phyloP scores from a whole-genome alignment of 306 rosid genomes.

The Lathyrus tuberosus region DNA sequence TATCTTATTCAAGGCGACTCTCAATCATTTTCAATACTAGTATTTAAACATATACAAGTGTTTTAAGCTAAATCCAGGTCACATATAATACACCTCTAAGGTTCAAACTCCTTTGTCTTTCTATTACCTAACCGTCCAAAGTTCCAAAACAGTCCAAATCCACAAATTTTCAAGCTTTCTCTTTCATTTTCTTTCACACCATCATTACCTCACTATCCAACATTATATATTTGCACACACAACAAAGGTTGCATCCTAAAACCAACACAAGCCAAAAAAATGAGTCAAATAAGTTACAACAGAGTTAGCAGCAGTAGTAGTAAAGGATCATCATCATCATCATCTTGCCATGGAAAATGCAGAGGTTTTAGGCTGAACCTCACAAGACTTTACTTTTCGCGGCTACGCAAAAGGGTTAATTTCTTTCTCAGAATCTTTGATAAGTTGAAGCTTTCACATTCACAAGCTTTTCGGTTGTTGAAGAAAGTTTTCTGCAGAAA shows the following conservation, averaged over 20 bases:
- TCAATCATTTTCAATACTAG: background rate
- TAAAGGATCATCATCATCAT: constrained; percentile 30
- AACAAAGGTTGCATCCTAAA: background rate
- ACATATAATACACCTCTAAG: constrained; percentile 33
- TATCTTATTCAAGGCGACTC: background rate
- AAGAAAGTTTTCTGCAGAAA: constrained; percentile 44
- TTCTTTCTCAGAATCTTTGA: constrained; percentile 53
- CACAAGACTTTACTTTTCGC: constrained; percentile 45
- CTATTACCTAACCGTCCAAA: constrained; percentile 46
- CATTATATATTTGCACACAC: constrained; percentile 44
- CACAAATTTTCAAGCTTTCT: constrained; percentile 49
- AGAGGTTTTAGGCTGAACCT: constrained; percentile 65
- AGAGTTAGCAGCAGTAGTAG: constrained; percentile 44
- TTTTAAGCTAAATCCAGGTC: constrained; percentile 35
- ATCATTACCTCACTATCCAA: constrained; percentile 42
- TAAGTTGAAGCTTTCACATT: constrained; percentile 43
- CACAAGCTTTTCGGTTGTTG: constrained; percentile 45
- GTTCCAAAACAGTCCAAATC: constrained; percentile 40
- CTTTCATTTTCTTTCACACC: constrained; percentile 43
- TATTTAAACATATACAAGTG: constrained; percentile 16
- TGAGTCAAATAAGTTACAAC: constrained; percentile 49
- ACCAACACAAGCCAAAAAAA: constrained; percentile 13
- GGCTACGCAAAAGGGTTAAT: constrained; percentile 52
- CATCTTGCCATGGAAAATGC: constrained; percentile 39
- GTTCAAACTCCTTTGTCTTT: constrained; percentile 34